These are phyloP conservation scores for Protostelium mycophagum DNA, from an alignment of 78 protist genomes.

Conservation along the genomic window DNA sequence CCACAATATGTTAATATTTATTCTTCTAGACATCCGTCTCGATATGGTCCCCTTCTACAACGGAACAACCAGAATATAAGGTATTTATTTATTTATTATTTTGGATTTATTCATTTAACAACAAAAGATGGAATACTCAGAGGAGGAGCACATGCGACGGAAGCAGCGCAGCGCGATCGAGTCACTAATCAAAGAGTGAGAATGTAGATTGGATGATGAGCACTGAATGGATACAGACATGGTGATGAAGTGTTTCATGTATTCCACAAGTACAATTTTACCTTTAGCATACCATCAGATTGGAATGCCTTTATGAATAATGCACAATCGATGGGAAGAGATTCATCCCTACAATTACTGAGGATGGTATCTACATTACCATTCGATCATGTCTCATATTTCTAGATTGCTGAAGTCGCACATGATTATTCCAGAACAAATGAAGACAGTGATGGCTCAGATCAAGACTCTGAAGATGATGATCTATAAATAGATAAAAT, in stretches of 20 bases:
- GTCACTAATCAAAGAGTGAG: background rate
- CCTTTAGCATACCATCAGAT: background rate
- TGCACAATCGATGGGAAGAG: background rate
- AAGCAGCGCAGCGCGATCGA: background rate
- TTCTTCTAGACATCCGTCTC: no score
- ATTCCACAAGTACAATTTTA: background rate
- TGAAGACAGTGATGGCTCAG: no score
- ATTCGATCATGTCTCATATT: background rate
- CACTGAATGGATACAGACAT: background rate
- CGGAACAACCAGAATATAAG: no score
- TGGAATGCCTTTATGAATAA: background rate
- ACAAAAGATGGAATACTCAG: background rate
- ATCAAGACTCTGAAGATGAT: no score
- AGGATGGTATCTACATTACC: background rate
- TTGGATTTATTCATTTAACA: no score
- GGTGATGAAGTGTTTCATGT: background rate
- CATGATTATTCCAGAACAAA: background rate
- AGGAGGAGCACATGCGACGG: background rate
- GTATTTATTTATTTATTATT: no score
- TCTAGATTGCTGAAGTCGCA: background rate
- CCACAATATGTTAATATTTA: no score
- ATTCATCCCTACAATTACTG: background rate
- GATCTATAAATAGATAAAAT: no score
- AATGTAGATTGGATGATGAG: background rate
- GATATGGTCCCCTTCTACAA: no score